Percentiles rank a stretch among this genome's conserved stretches.
phyloP scores from a whole-genome alignment of 2,329 filamentous ascomycete genomes.

The Microdochium paspali region DNA sequence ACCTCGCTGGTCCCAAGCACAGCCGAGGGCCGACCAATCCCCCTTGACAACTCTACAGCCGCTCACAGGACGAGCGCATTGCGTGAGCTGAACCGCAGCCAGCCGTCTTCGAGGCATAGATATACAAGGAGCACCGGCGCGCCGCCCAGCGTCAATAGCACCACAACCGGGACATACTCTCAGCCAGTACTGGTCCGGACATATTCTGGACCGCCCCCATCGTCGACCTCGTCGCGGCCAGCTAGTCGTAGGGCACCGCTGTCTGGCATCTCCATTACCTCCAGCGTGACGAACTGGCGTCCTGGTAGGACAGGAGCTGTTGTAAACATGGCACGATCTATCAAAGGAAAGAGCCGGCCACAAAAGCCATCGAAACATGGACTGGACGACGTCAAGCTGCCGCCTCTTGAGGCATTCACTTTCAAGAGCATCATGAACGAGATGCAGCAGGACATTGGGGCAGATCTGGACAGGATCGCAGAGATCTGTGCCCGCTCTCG shows the following conservation, averaged over 20 bases:
- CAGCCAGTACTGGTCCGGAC: slow-evolving; percentile 59
- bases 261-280: slow-evolving; percentile 12
- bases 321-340: slow-evolving; percentile 31
- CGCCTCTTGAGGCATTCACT: slow-evolving; percentile 53
- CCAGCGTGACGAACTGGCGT: slow-evolving; percentile 14
- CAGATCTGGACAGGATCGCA: slow-evolving; percentile 55
- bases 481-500: slow-evolving; percentile 57
- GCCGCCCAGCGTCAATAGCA: slow-evolving; percentile 29
- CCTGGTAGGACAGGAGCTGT: slow-evolving; percentile 25
- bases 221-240: slow-evolving; percentile 18
- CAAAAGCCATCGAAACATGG: slow-evolving; percentile 17
- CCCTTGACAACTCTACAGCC: slow-evolving; percentile 45
- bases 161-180: slow-evolving; percentile 40
- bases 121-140: slow-evolving; percentile 48
- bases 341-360: slow-evolving; percentile 22
- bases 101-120: slow-evolving; percentile 41
- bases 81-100: slow-evolving; percentile 48
- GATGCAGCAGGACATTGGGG: slow-evolving; percentile 41
- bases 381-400: slow-evolving; percentile 34
- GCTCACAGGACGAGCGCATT: slow-evolving; percentile 50
- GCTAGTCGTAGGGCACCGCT: slow-evolving; percentile 19
- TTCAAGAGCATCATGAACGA: slow-evolving; percentile 56
- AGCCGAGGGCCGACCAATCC: slow-evolving; percentile 46
- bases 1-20: slow-evolving; percentile 43
- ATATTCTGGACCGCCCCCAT: slow-evolving; percentile 40